Conservation (phyloP, 2,329 filamentous ascomycete species). For the Alternaria triticimaculans region DNA sequence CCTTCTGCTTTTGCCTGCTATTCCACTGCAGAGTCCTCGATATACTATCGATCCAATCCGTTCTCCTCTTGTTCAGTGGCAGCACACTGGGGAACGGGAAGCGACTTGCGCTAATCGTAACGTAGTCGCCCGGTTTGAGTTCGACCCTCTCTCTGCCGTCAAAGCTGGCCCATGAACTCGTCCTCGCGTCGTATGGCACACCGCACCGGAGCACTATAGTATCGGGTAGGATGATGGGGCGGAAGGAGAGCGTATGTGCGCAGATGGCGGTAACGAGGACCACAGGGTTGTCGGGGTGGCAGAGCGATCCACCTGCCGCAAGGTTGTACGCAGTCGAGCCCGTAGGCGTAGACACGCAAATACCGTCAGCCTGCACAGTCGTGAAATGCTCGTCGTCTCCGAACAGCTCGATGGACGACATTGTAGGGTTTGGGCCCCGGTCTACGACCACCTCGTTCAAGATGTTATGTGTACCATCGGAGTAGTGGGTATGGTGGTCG, state of each 20-base stretch:
- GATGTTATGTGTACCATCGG: conserved; percentile 86
- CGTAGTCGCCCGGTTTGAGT: conserved; percentile 78
- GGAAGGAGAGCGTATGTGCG: conserved; percentile 91
- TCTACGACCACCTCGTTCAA: conserved; percentile 98
- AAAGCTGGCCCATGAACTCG: conserved; percentile 95
- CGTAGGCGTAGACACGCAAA: conserved; percentile 93
- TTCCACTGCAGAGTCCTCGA: conserved; percentile 83
- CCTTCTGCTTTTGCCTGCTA: conserved; percentile 77
- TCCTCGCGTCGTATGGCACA: conserved; percentile 91
- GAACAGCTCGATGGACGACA: conserved; percentile 91
- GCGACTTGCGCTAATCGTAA: conserved; percentile 80
- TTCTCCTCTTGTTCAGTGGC: conserved; percentile 70
- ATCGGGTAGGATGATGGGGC: conserved; percentile 95
- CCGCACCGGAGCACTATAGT: conserved; percentile 92
- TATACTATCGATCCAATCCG: conserved; percentile 85
- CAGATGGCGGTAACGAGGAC: conserved; percentile 95
- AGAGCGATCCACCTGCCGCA: conserved; percentile 91
- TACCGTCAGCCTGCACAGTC: conserved; percentile 87
- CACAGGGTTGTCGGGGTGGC: conserved; percentile 94
- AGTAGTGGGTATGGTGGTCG: conserved; percentile 82
- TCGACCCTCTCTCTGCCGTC: conserved; percentile 86
- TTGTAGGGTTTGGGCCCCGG: conserved; percentile 89
- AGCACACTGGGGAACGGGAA: conserved; percentile 83
- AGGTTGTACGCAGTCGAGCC: conserved; percentile 96
- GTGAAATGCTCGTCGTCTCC: conserved; percentile 96